These are phyloP conservation scores for Tetracladium setigerum DNA, from an alignment of 495 filamentous ascomycete species.

Conservation along the genomic window DNA sequence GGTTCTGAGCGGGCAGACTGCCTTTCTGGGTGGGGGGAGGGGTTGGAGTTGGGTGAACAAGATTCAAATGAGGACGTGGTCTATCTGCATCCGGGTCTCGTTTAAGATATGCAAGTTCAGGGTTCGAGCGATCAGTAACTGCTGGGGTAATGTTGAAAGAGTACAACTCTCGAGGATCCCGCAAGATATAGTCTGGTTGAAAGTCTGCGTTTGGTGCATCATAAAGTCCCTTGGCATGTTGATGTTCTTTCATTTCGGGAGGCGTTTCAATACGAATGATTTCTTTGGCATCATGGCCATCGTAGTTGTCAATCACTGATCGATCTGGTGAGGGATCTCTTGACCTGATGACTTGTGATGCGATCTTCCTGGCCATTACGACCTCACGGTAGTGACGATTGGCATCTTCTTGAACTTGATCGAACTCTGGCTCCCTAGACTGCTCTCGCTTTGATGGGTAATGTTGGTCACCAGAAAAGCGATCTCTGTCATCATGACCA, in stretches of 20 bases:
- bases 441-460: not conserved
- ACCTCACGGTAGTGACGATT: conserved; percentile 42
- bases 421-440: conserved; percentile 19
- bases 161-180: conserved; percentile 26
- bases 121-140: conserved; percentile 4
- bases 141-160: conserved; percentile 19
- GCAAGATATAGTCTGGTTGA: conserved; percentile 38
- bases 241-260: conserved; percentile 33
- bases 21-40: conserved; percentile 28
- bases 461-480: not conserved
- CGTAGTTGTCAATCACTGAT: conserved; percentile 44
- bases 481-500: conserved; percentile 3
- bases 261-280: conserved; percentile 35
- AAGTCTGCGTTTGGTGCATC: conserved; percentile 50
- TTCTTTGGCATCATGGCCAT: conserved; percentile 23
- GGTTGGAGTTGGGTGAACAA: conserved; percentile 42
- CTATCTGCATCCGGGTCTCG: conserved; percentile 22
- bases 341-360: conserved; percentile 39
- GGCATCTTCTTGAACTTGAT: conserved; percentile 41
- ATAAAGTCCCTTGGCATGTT: conserved; percentile 36
- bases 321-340: conserved; percentile 32
- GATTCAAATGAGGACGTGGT: conserved; percentile 38
- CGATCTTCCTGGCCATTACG: conserved; percentile 35
- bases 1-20: conserved; percentile 12
- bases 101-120: conserved; percentile 17